phyloP scores from a whole-genome alignment of 2,329 filamentous ascomycete species.

The Xylariaceae sp. region DNA sequence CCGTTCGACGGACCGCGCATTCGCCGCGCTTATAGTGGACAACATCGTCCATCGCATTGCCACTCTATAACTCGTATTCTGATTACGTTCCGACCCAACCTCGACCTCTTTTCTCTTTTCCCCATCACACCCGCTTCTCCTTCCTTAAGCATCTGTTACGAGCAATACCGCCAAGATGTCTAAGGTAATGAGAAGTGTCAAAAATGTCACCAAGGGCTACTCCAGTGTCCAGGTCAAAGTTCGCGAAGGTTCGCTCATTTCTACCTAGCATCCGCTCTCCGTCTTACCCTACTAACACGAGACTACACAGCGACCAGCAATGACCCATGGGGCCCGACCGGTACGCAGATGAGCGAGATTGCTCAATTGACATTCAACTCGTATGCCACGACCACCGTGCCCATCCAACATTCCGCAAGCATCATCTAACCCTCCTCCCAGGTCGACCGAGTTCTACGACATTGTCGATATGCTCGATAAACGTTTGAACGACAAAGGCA shows the following conservation, averaged over 20 bases:
- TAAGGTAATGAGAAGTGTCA: conserved; percentile 93
- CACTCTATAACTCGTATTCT: background rate
- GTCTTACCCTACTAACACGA: conserved; percentile 28
- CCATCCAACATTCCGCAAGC: background rate
- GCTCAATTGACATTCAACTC: conserved; percentile 96
- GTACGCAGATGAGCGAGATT: conserved; percentile 98
- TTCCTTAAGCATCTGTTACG: conserved; percentile 10
- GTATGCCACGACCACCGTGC: conserved; percentile 51
- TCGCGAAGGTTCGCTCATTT: conserved; percentile 69
- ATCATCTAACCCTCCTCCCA: conserved; percentile 36
- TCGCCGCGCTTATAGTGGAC: background rate
- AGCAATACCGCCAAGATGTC: conserved; percentile 64
- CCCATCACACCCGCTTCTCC: conserved; percentile 3
- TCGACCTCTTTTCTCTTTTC: conserved; percentile 6
- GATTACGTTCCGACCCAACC: too few relatives aligned
- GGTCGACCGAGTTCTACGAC: conserved; percentile 96
- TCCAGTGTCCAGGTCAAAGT: conserved; percentile 96
- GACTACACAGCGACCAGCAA: conserved; percentile 82
- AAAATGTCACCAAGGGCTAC: conserved; percentile 99
- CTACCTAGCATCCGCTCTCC: conserved; percentile 2
- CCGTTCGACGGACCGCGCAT: background rate
- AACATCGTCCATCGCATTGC: too few relatives aligned
- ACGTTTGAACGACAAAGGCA: conserved; percentile 96
- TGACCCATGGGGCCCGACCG: conserved; percentile 96
- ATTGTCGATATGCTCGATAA: conserved; percentile 99